A percentile compares a stretch with the other conserved stretches of the same genome.
Conservation (phyloP, 2,329 filamentous ascomycete genomes). For the Cladophialophora carrionii region DNA sequence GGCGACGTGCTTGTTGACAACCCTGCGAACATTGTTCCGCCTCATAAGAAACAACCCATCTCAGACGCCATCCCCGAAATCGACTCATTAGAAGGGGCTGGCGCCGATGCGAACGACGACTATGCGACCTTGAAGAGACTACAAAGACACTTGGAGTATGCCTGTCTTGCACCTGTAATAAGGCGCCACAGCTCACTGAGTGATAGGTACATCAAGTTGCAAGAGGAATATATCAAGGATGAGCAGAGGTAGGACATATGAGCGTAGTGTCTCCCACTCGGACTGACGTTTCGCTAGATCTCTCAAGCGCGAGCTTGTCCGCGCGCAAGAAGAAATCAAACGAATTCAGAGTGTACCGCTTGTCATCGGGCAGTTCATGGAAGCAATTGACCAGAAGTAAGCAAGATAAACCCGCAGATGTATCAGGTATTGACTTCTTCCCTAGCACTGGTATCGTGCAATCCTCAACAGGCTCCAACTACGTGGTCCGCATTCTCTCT, state of each 20-base stretch:
- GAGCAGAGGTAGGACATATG: constrained; percentile 76
- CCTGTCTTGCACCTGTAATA: background rate
- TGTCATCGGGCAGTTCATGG: constrained; percentile 99
- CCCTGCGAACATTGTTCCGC: constrained; percentile 71
- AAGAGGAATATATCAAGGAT: constrained; percentile 99
- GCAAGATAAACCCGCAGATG: constrained; percentile 37
- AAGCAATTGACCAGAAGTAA: constrained; percentile 98
- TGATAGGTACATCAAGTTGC: constrained; percentile 84
- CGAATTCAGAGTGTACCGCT: constrained; percentile 97
- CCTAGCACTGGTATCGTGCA: constrained; percentile 93
- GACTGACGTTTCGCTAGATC: constrained; percentile 60
- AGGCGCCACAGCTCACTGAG: constrained; percentile 37
- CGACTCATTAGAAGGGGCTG: constrained; percentile 83
- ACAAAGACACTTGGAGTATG: constrained; percentile 91
- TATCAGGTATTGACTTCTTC: constrained; percentile 35
- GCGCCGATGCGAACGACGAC: constrained; percentile 82
- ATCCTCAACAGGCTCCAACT: constrained; percentile 97
- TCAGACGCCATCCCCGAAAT: constrained; percentile 82
- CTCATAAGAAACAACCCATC: constrained; percentile 78
- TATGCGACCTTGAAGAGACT: constrained; percentile 96
- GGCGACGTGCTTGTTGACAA: constrained; percentile 85
- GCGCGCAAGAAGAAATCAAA: constrained; percentile 99
- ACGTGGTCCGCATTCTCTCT: constrained; percentile 96
- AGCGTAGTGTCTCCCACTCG: background rate
- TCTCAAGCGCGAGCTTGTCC: constrained; percentile 93